Conservation (phyloP, 495 filamentous ascomycete genomes). For the Penicillium bialowiezense region DNA sequence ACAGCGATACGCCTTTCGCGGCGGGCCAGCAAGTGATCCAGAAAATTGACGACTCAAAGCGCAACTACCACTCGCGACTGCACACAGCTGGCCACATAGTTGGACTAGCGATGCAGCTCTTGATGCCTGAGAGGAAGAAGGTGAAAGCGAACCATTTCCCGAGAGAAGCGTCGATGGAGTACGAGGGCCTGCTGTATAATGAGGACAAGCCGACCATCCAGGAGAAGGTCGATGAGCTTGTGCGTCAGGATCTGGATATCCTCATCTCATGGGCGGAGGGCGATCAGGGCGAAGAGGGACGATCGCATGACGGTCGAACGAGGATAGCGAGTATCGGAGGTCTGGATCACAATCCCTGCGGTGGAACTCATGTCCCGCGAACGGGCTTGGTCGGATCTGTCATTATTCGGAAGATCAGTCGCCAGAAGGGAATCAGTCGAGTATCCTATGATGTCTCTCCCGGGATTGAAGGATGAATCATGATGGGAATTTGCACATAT, state of each 20-base stretch:
- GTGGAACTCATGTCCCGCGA: slow-evolving; percentile 59
- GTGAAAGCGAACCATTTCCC: slow-evolving; percentile 63
- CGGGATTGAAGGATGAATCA: neutral
- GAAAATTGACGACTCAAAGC: slow-evolving; percentile 51
- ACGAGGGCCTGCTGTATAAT: slow-evolving; percentile 56
- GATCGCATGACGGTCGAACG: slow-evolving; percentile 15
- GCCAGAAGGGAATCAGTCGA: slow-evolving; percentile 55
- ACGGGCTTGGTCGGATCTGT: slow-evolving; percentile 52
- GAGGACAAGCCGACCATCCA: slow-evolving; percentile 58
- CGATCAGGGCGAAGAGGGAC: slow-evolving; percentile 24
- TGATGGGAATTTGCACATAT: no score
- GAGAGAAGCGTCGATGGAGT: slow-evolving; percentile 57
- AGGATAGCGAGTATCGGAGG: slow-evolving; percentile 56
- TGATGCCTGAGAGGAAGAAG: slow-evolving; percentile 54
- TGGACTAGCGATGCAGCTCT: slow-evolving; percentile 52
- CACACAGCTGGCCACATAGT: slow-evolving; percentile 67
- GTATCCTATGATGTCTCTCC: slow-evolving; percentile 49
- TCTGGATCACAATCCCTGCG: slow-evolving; percentile 59
- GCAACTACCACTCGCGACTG: slow-evolving; percentile 55
- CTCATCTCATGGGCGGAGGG: slow-evolving; percentile 48
- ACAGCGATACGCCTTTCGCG: slow-evolving; percentile 30
- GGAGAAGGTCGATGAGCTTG: slow-evolving; percentile 51
- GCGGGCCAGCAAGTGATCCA: slow-evolving; percentile 46
- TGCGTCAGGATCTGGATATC: slow-evolving; percentile 49
- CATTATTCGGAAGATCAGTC: slow-evolving; percentile 57